phyloP scores from a whole-genome alignment of 495 filamentous ascomycete genomes.

The Trichoderma erinaceum region DNA sequence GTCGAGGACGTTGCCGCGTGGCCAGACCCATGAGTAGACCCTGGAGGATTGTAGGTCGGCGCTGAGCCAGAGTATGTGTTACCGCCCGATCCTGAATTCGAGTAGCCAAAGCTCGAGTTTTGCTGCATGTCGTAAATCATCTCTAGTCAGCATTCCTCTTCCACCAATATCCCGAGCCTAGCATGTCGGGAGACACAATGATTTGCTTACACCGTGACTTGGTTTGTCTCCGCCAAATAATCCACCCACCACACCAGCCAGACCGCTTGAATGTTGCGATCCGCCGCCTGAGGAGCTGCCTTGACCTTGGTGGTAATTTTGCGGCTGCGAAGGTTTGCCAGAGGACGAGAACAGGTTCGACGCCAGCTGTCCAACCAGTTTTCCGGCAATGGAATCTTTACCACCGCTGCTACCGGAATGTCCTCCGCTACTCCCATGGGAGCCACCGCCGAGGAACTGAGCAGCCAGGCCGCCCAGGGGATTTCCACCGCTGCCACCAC shows the following conservation, averaged over 20 bases:
- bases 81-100: slow-evolving; percentile 34
- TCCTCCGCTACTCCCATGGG: slow-evolving; percentile 17
- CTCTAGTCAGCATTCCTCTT: background rate
- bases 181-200: background rate
- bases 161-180: background rate
- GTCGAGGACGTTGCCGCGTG: slow-evolving; percentile 22
- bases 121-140: slow-evolving; percentile 15
- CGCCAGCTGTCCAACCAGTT: slow-evolving; percentile 41
- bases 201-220: slow-evolving; percentile 26
- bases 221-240: slow-evolving; percentile 37
- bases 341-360: slow-evolving; percentile 40
- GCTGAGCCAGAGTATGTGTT: slow-evolving; percentile 44
- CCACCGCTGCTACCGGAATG: slow-evolving; percentile 31
- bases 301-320: slow-evolving; percentile 26
- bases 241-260: slow-evolving; percentile 41
- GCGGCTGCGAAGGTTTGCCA: slow-evolving; percentile 32
- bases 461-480: slow-evolving; percentile 32
- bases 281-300: slow-evolving; percentile 25
- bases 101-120: slow-evolving; percentile 47
- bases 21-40: slow-evolving; percentile 19
- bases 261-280: slow-evolving; percentile 26
- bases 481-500: slow-evolving; percentile 27
- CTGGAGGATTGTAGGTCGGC: slow-evolving; percentile 43
- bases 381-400: slow-evolving; percentile 26
- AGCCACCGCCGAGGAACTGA: slow-evolving; percentile 31